Base-by-base conservation (phyloP, 768 basidiomycete species). In the Tulasnella calospora region DNA sequence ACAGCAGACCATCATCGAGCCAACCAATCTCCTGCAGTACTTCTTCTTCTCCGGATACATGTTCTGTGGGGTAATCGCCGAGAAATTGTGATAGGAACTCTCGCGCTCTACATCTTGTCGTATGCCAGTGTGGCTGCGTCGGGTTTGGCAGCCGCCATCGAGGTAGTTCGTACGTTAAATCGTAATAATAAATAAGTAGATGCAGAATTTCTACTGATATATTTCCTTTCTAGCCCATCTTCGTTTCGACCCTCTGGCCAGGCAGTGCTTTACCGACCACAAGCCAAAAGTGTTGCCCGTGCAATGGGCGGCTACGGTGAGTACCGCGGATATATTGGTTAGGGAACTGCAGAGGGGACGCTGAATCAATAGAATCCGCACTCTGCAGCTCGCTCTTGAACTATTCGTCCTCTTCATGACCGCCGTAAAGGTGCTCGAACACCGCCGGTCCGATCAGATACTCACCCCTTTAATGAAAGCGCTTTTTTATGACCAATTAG, bases 331-430 rank as follows among this genome's bases (percentile, higher is more conserved):
- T 1, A 44, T 17, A 44, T 57, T 27, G 0, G 23, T 8, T 12
- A 8, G n/a, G 1, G 12, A 57, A 27, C 23, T 30, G 1, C n/a
- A 57, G 5, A 57, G 10, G 30, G 8, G 15, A n/a, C 7, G 8
- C 23, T n/a, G 27, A n/a, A 57, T 30, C 55, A 15, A 57, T n/a
- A 30, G 1, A 44, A 3, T 27, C 51, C 23, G 44, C 7, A 0
- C 15, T 17, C 17, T 27, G 9, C 23, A 72, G 71, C 36, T 72
- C 41, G 19, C 35, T 9, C 23, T 72, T 10, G 71, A 72, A 35
- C 36, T 72, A 23, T 38, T 72, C 8, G 71, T 72, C 10, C 35
- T n/a, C 33, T 21, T 72, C 71, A 72, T 72, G 71, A 72, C 71
- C 10, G 41, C 33, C 21, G 30, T 72, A 7, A 72, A 72, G 33